phyloP scores from a whole-genome alignment of 345 rosid species.

The Euphorbia tirucalli region DNA sequence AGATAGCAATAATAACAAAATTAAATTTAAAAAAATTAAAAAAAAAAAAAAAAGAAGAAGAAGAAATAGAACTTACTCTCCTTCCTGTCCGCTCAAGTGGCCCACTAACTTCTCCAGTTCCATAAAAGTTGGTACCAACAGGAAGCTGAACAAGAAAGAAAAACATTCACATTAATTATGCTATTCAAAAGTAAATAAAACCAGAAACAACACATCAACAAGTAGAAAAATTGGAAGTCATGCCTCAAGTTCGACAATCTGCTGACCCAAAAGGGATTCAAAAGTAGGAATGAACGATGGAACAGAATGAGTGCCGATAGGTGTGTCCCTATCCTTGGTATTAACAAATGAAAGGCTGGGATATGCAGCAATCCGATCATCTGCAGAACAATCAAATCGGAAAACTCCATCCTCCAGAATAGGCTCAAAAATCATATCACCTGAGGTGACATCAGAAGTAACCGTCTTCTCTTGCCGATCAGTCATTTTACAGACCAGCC shows the following conservation, averaged over 20 bases:
- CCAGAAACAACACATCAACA: not conserved
- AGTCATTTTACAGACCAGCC: constrained; percentile 38
- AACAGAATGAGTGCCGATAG: constrained; percentile 31
- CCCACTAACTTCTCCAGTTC: constrained; percentile 97
- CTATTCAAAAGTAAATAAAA: not conserved
- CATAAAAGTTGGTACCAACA: constrained; percentile 78
- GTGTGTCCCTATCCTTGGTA: constrained; percentile 52
- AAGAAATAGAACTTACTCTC: constrained; percentile 48
- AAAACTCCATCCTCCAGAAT: constrained; percentile 75
- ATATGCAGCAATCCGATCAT: constrained; percentile 51
- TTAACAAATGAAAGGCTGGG: constrained; percentile 70
- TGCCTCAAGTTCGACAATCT: constrained; percentile 72
- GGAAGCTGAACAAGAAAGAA: constrained; percentile 53
- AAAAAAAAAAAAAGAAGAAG: not conserved
- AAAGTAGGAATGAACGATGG: constrained; percentile 58
- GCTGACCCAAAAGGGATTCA: constrained; percentile 43
- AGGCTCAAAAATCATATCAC: constrained; percentile 63
- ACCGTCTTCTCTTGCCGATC: constrained; percentile 31
- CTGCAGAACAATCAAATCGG: constrained; percentile 63
- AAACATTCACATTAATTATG: not conserved
- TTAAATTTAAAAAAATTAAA: not conserved
- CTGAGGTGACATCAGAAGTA: constrained; percentile 26
- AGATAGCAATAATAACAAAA: not conserved
- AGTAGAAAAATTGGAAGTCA: not conserved
- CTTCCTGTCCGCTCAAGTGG: constrained; percentile 89